These are phyloP conservation scores for Balakata baccata DNA, from an alignment of 345 rosid genomes.

Conservation along the genomic window DNA sequence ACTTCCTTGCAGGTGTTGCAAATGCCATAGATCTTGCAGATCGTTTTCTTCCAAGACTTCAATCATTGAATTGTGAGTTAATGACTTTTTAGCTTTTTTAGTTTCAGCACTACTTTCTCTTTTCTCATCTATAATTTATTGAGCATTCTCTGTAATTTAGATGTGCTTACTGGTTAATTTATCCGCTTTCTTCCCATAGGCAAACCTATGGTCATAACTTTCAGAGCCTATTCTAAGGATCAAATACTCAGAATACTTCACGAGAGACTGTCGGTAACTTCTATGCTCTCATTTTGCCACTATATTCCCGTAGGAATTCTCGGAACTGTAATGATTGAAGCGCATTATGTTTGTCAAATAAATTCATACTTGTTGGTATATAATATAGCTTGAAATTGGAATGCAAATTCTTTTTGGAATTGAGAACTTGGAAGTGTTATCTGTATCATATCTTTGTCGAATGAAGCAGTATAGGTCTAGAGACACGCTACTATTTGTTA, in stretches of 20 bases:
- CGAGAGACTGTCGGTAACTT: constrained; percentile 75
- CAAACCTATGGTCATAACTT: constrained; percentile 77
- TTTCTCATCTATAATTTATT: background rate
- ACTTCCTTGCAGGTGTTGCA: constrained; percentile 60
- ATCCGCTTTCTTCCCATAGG: constrained; percentile 38
- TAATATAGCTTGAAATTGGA: background rate
- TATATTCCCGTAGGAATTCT: background rate
- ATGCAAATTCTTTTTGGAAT: background rate
- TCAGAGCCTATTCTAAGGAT: constrained; percentile 72
- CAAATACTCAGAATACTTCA: constrained; percentile 69
- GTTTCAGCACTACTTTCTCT: background rate
- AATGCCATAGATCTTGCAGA: constrained; percentile 90
- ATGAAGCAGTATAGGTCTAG: background rate
- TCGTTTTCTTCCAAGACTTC: constrained; percentile 84
- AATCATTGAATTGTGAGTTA: constrained; percentile 70
- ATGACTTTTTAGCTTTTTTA: constrained; percentile 4
- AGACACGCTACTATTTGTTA: background rate
- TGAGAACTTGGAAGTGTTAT: background rate
- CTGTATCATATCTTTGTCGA: background rate
- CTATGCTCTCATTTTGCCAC: constrained; percentile 6
- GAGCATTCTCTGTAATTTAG: background rate
- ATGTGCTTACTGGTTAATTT: constrained; percentile 12
- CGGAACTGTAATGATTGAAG: background rate
- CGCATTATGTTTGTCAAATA: too few relatives aligned
- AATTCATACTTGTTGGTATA: background rate